phyloP scores from a whole-genome alignment of 108 stramenopile genomes.

The Skeletonema menzelii region DNA sequence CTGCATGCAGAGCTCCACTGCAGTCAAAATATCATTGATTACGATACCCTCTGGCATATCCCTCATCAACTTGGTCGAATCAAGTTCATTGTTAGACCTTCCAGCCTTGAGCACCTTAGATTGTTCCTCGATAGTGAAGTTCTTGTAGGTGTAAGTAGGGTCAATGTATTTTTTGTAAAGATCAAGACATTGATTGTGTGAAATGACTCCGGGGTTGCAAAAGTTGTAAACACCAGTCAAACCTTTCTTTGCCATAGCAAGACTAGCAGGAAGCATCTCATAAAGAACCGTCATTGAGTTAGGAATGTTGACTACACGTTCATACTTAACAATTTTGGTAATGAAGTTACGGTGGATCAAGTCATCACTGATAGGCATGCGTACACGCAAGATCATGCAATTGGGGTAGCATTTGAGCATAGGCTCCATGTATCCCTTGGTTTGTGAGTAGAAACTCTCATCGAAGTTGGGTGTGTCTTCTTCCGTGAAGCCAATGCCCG shows the following conservation, averaged over 20 bases:
- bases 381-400: slow-evolving; percentile 93
- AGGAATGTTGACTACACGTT: slow-evolving; percentile 96
- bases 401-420: slow-evolving; percentile 88
- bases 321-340: slow-evolving; percentile 99
- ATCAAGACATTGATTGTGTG: slow-evolving; percentile 98
- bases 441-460: slow-evolving; percentile 98
- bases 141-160: slow-evolving; percentile 94
- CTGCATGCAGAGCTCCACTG: slow-evolving; percentile 91
- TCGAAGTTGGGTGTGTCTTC: slow-evolving; percentile 96
- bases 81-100: slow-evolving; percentile 98
- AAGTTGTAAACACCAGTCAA: slow-evolving; percentile 98
- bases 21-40: slow-evolving; percentile 91
- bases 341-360: slow-evolving; percentile 96
- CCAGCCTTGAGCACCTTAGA: slow-evolving; percentile 93
- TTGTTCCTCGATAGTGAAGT: slow-evolving; percentile 95
- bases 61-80: slow-evolving; percentile 92
- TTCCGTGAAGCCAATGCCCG: slow-evolving; percentile 96
- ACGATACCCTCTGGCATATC: slow-evolving; percentile 90
- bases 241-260: slow-evolving; percentile 91
- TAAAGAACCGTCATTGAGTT: slow-evolving; percentile 98
- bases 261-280: slow-evolving; percentile 96
- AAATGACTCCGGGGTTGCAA: slow-evolving; percentile 99
- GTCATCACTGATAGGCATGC: slow-evolving; percentile 99
- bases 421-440: slow-evolving; percentile 98
- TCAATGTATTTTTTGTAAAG: slow-evolving; percentile 99